Conservation (phyloP, 306 rosid species). For the Glycyrrhiza uralensis region DNA sequence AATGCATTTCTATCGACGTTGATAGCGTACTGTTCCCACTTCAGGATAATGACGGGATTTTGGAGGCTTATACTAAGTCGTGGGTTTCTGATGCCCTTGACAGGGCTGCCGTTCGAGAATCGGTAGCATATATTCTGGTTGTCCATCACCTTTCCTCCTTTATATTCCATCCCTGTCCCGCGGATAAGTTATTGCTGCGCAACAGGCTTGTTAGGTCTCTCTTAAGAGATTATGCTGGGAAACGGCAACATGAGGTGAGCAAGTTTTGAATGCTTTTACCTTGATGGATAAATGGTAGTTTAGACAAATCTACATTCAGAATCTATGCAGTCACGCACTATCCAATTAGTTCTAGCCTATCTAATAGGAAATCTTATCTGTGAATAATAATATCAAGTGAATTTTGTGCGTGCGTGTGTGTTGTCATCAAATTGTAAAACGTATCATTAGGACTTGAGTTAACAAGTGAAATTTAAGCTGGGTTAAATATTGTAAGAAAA, state of each 20-base stretch:
- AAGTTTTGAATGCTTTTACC: constrained; percentile 13
- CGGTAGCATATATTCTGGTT: constrained; percentile 59
- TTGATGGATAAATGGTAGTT: background rate
- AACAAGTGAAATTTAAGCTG: background rate
- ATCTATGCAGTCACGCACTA: background rate
- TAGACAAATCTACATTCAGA: background rate
- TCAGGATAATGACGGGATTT: constrained; percentile 68
- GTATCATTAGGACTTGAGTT: background rate
- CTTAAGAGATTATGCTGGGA: constrained; percentile 65
- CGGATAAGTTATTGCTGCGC: constrained; percentile 52
- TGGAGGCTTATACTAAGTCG: constrained; percentile 79
- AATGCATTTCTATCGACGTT: background rate
- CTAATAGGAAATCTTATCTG: constrained; percentile 9
- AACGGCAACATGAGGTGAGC: constrained; percentile 72
- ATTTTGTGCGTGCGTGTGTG: background rate
- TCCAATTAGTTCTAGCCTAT: background rate
- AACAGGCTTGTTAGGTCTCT: constrained; percentile 74
- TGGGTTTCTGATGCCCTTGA: constrained; percentile 91
- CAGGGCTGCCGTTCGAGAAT: constrained; percentile 71
- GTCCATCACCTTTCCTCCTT: constrained; percentile 82
- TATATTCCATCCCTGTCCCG: constrained; percentile 42
- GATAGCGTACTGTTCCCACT: constrained; percentile 9
- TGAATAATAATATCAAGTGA: background rate
- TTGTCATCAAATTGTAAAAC: background rate
- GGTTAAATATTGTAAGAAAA: too few species aligned